phyloP scores from a whole-genome alignment of 2,329 filamentous ascomycete species.

The Colletotrichum horii region DNA sequence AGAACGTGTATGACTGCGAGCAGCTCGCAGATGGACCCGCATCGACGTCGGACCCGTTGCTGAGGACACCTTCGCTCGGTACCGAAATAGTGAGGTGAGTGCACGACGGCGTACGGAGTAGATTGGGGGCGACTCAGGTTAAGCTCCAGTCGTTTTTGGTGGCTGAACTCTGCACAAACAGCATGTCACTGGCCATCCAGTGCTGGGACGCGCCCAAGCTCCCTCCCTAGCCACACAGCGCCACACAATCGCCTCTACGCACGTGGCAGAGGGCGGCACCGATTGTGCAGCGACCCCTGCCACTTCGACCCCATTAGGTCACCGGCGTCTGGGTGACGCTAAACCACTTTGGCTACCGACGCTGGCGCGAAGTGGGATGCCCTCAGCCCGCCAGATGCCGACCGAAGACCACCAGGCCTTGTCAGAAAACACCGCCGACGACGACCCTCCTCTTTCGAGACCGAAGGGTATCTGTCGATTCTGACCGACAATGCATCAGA shows the following conservation, averaged over 20 bases:
- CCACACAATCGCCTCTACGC: neutral
- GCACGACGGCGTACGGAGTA: neutral
- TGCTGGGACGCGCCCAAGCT: neutral
- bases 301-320: conserved; percentile 6
- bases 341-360: conserved; percentile 19
- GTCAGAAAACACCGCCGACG: neutral
- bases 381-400: neutral
- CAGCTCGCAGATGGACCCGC: neutral
- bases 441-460: neutral
- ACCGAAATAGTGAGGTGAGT: neutral
- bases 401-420: neutral
- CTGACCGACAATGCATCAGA: neutral
- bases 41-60: neutral
- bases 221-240: neutral
- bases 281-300: neutral
- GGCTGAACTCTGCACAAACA: neutral
- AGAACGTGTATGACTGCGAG: neutral
- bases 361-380: conserved; percentile 12
- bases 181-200: neutral
- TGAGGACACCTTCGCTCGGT: conserved; percentile 14
- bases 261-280: neutral
- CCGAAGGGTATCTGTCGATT: neutral
- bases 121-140: neutral
- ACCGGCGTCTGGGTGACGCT: conserved; percentile 15
- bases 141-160: neutral